These are phyloP conservation scores for Mycena indigotica DNA, from an alignment of 768 basidiomycete genomes.

Conservation along the genomic window DNA sequence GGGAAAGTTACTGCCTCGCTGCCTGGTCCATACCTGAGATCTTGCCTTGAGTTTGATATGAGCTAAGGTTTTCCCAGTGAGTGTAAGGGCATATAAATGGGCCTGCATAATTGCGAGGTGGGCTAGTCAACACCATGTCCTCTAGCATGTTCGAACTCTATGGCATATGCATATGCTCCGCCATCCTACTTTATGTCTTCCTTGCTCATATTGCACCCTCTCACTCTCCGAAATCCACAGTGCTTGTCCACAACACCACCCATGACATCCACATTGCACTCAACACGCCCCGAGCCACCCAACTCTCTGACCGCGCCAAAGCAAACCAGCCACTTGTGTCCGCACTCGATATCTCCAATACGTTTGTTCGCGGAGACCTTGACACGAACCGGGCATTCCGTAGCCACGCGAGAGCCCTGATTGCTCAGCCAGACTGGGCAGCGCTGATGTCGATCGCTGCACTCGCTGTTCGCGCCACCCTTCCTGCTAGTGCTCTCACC, in stretches of 20 bases:
- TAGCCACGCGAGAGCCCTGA: not conserved
- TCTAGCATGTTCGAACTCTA: slow-evolving; percentile 10
- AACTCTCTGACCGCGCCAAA: slow-evolving; percentile 30
- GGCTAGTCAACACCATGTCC: slow-evolving; percentile 17
- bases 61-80: not conserved
- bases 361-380: slow-evolving; percentile 49
- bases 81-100: not conserved
- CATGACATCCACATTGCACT: slow-evolving; percentile 3
- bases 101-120: not conserved
- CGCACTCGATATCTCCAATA: slow-evolving; percentile 45
- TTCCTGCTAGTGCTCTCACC: slow-evolving; percentile 13
- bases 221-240: not conserved
- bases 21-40: not conserved
- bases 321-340: slow-evolving; percentile 38
- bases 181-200: slow-evolving; percentile 10
- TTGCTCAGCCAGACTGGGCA: slow-evolving; percentile 37
- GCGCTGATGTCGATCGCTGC: slow-evolving; percentile 35
- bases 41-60: not conserved
- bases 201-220: not conserved
- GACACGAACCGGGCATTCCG: not conserved
- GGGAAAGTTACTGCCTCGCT: not conserved
- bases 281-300: slow-evolving; percentile 11
- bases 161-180: slow-evolving; percentile 14
- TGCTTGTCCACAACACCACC: slow-evolving; percentile 2
- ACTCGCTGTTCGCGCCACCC: slow-evolving; percentile 33